Evolutionary conservation across 768 basidiomycete species (phyloP), one percentile per base, ranked within the genome.

Genomic region (Hericium alpestre): DNA sequence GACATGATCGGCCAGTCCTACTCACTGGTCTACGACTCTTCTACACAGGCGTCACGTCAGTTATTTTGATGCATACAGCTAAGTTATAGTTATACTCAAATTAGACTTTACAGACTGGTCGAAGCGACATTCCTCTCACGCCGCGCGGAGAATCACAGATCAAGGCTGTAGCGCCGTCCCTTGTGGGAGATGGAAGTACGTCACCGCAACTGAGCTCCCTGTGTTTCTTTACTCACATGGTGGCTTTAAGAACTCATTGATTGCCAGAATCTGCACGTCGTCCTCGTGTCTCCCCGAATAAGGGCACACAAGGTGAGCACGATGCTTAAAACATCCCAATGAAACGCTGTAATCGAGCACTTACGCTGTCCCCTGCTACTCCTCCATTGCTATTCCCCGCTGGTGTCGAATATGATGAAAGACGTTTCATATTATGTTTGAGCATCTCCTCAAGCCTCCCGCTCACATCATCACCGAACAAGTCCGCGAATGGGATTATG

Each of bases 401-500:
- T 32, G 32, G 8, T 32, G 32, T 32, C 32, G 32, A 32, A 32
- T 32, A 8, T 20, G 43, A 46, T 20, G n/a, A 15, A 2, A 73
- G 64, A 98, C 94, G 1, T 95, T 93, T 65, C 81, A 93, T 51
- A 75, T 94, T 49, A 72, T 93, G 38, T 92, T 93, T 56, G 77
- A 70, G 27, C 73, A 79, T 57, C 63, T 78, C 39, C 68, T 70
- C 4, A 58, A 72, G 53, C 54, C 65, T 38, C 86, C 85, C 1
- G 58, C 77, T 57, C 82, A 86, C 64, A 63, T 77, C 18, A 66
- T 82, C 38, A 82, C 84, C 0, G 88, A 90, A 61, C 78, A 81
- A 22, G 84, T 75, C 23, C 75, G 82, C 46, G 92, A 94, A 68
- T 94, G 91, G 91, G 88, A 95, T 65, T 95, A 95, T 66, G 84